Evolutionary conservation across 2,329 filamentous ascomycete genomes (phyloP), one percentile per base, ranked within the genome.

Genomic region (Raffaelea ambrosiae): DNA sequence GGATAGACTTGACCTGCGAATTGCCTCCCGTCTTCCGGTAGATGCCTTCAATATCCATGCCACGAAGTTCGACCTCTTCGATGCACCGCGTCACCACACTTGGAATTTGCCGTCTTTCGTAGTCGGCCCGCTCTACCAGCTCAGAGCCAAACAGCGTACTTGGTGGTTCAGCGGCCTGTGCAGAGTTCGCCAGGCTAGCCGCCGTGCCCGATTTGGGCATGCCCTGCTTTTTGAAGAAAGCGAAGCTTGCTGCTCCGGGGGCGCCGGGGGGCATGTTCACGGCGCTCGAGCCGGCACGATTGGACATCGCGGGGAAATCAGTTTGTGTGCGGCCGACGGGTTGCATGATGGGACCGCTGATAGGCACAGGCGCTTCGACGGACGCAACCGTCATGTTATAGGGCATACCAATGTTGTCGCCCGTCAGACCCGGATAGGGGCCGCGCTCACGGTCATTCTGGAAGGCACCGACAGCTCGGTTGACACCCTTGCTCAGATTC

Each of bases 31-130:
- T 95, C 74, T 98, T 98, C 60, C 93, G 83, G 69, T 98, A 98
- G 58, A 98, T 95, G 53, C 93, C 93, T 68, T 97, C 93, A 57
- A 94, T 80, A 59, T 97, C 90, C 88, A 98, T 95, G 66, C 91
- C 93, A 62, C 93, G 83, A 20, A 93, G 71, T 65, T 98, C 93
- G 36, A 98, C 93, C 67, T 98, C 91, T 62, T 95, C 88, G 56
- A 98, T 95, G 66, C 93, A 98, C 43, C 89, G 85, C 43, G 83
- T 91, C 40, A 98, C 87, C 23, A 98, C 87, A 53, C 82, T 84
- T 43, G 93, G 93, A 52, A 98, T 91, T 58, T 91, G 83, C 46
- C 86, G 83, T 54, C 86, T 87, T 66, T 98, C 93, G 59, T 80
- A 89, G 44, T 95, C 89, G 60, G 88, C 84, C 53, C 93, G 83